These are phyloP conservation scores for Pseudogymnoascus sp. DNA, from an alignment of 2,329 filamentous ascomycete species.

Conservation along the genomic window DNA sequence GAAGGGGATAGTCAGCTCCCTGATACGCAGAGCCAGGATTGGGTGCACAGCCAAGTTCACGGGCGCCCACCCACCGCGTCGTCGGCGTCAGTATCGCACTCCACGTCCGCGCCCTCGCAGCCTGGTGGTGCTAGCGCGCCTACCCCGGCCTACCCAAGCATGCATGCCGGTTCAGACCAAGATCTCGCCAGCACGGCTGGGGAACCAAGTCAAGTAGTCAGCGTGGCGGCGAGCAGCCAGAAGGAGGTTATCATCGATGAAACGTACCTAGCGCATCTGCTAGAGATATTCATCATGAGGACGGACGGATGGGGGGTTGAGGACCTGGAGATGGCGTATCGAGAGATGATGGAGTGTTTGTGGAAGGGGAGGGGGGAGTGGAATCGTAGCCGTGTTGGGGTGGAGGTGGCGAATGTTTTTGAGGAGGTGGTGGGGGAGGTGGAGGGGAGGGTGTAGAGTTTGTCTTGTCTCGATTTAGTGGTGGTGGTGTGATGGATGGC, in stretches of 20 bases:
- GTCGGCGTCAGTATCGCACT: not conserved
- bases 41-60: slow-evolving; percentile 3
- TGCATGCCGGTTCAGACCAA: not conserved
- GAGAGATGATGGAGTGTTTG: slow-evolving; percentile 80
- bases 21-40: slow-evolving; percentile 37
- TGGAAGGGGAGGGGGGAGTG: slow-evolving; percentile 74
- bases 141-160: slow-evolving; percentile 19
- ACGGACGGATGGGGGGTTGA: slow-evolving; percentile 52
- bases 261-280: slow-evolving; percentile 20
- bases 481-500: not conserved
- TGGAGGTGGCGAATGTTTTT: slow-evolving; percentile 58
- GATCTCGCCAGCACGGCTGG: slow-evolving; percentile 3
- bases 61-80: not conserved
- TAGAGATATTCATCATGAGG: slow-evolving; percentile 19
- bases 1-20: slow-evolving; percentile 33
- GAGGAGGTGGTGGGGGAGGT: slow-evolving; percentile 60
- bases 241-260: slow-evolving; percentile 35
- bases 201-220: not conserved
- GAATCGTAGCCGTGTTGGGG: slow-evolving; percentile 69
- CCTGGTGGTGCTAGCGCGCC: slow-evolving; percentile 12
- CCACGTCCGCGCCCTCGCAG: not conserved
- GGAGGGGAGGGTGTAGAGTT: not conserved
- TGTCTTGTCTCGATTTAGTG: not conserved
- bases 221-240: slow-evolving; percentile 13
- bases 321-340: slow-evolving; percentile 89